Evolutionary conservation across 441 rosid genomes (phyloP), one percentile per base, ranked within the genome.

Genomic region (Biscutella laevigata): DNA sequence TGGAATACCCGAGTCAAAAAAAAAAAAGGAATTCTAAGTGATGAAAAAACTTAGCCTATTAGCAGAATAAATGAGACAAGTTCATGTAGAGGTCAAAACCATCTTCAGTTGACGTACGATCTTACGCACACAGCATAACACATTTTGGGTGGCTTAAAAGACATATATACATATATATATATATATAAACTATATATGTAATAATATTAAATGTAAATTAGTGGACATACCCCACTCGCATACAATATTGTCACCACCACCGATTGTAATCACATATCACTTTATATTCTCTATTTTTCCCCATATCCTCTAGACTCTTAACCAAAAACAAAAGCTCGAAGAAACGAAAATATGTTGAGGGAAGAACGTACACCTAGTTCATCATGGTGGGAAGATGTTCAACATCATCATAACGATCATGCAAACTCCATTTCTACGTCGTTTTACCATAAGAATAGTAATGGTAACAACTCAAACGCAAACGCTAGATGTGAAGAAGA

Each of bases 221-320:
- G 80, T 81, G 83, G 86, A 64, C 65, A 67, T 75, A 63, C 75
- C 79, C 75, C 69, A 71, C 77, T 66, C 69, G 74, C 86, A 81
- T 84, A 64, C 72, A 66, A 69, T 69, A 79, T 76, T 79, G 86
- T 79, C 86, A 68, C 77, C 82, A 82, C 78, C 61, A 46, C 70
- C 53, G 19, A 67, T 44, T 53, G 35, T 64, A n/a, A 65, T 21
- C 67, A 59, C 56, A 61, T 57, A 61, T n/a, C 62, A 59, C 79
- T 66, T 74, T 70, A 69, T 51, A 77, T 69, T 64, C 71, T 54
- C 69, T 43, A 53, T 34, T 55, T 26, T n/a, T n/a, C n/a, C 7
- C 45, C 60, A 56, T 33, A 27, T 49, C 45, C 45, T 53, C 43
- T 29, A 58, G 17, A 34, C 64, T 57, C 49, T 51, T 66, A 51